Evolutionary conservation across 2,329 filamentous ascomycete genomes (phyloP), one percentile per base, ranked within the genome.

Genomic region (Penicillium psychrosexuale): DNA sequence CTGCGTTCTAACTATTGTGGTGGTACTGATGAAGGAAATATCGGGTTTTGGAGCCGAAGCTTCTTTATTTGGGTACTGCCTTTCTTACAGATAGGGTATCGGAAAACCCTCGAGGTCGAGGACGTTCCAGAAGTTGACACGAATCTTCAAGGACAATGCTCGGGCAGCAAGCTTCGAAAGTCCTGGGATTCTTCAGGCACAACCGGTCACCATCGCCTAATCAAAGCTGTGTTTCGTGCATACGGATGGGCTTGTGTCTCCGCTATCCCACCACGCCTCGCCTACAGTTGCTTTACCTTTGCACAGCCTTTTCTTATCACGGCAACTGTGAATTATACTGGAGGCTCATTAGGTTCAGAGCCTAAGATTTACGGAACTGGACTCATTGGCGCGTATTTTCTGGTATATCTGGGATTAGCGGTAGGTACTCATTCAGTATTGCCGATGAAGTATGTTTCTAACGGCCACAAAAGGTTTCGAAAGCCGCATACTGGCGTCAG

Each of bases 401-500:
- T 49, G 13, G 37, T 49, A 2, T 49, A 49, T 15, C 5, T 40
- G 28, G 47, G 47, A n/a, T 31, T 49, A 8, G 47, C 47, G 37
- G 47, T 49, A 13, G 12, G 46, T 15, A 3, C 11, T 1, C 11
- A n/a, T 33, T 15, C 30, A 47, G 2, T 5, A 8, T 4, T 33
- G 3, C 12, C 2, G 36, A 47, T 34, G 4, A 1, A 47, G 19
- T 0, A 34, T 34, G 44, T 47, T 11, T 47, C 44, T 47, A 27
- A 47, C 12, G 13, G 7, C n/a, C 7, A 1, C 11, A n/a, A 37
- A 37, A 47, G 47, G 3, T 33, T 9, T 42, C 55, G 0, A 48
- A 38, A 12, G 55, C 55, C 2, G 15, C 49, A 31, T 57, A 55
- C 24, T 51, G 42, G 28, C 55, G 51, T 5, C 42, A 51, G 15